phyloP scores from a whole-genome alignment of 306 rosid genomes.

The Prunus fruticosa region DNA sequence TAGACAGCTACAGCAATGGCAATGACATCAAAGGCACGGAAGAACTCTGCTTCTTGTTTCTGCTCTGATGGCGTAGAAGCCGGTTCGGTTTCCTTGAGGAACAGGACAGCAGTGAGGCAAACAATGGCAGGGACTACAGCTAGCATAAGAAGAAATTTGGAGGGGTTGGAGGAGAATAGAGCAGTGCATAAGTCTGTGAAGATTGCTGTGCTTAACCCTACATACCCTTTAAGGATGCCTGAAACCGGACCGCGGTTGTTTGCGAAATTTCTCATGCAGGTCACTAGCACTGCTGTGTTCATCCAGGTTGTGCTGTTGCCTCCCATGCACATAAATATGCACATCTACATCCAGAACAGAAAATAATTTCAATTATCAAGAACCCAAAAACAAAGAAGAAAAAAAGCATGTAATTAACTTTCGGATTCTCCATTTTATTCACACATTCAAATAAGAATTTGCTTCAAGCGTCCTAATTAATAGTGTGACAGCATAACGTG shows the following conservation, averaged over 20 bases:
- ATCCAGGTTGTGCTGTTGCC: constrained; percentile 46
- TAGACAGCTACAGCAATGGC: constrained; percentile 35
- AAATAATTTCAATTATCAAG: neutral
- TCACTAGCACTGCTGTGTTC: constrained; percentile 39
- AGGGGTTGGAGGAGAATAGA: constrained; percentile 35
- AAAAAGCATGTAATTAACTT: neutral
- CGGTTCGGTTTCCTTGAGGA: constrained; percentile 29
- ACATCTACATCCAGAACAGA: constrained; percentile 31
- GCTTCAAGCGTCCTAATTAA: neutral
- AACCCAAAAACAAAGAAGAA: neutral
- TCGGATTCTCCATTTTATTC: too few species aligned
- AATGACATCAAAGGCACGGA: constrained; percentile 22
- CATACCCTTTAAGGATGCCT: constrained; percentile 42
- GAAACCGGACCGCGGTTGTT: constrained; percentile 46
- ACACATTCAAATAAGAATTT: too few species aligned
- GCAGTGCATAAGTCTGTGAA: constrained; percentile 43
- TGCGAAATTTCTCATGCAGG: constrained; percentile 41
- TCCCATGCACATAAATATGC: constrained; percentile 45
- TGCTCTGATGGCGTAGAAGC: constrained; percentile 26
- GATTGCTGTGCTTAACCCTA: constrained; percentile 34
- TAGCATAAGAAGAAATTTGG: constrained; percentile 40
- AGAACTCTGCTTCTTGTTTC: constrained; percentile 10
- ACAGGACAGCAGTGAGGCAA: constrained; percentile 25
- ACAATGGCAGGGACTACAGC: constrained; percentile 36
- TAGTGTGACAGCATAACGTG: neutral